Evolutionary conservation across 2,329 filamentous ascomycete genomes (phyloP).

Genomic region (Xylaria sp.): DNA sequence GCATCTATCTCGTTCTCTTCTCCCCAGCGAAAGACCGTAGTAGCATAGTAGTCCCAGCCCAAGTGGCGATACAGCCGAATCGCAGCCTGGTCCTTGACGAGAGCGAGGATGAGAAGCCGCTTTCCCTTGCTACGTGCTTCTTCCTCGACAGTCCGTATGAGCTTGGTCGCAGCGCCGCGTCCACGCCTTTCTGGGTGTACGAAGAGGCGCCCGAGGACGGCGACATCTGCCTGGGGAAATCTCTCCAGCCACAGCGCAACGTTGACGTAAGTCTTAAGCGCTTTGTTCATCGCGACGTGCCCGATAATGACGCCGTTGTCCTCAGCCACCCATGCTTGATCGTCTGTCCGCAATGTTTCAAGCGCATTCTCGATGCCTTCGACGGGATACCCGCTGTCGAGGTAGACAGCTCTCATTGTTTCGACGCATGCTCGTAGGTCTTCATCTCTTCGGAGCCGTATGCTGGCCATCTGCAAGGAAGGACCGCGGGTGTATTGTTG

Average conservation of each 20-base stretch:
- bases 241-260: slow-evolving; percentile 34
- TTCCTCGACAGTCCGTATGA: slow-evolving; percentile 35
- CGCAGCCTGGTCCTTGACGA: slow-evolving; percentile 41
- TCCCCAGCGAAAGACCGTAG: slow-evolving; percentile 35
- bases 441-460: slow-evolving; percentile 36
- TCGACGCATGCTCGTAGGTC: slow-evolving; percentile 37
- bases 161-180: slow-evolving; percentile 33
- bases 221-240: slow-evolving; percentile 23
- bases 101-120: slow-evolving; percentile 36
- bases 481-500: too few species aligned
- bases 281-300: slow-evolving; percentile 35
- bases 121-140: slow-evolving; percentile 30
- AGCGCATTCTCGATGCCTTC: slow-evolving; percentile 34
- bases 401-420: slow-evolving; percentile 37
- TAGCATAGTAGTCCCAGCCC: slow-evolving; percentile 39
- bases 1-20: slow-evolving; percentile 35
- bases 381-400: slow-evolving; percentile 40
- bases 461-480: slow-evolving; percentile 27
- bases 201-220: slow-evolving; percentile 38
- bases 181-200: slow-evolving; percentile 33
- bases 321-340: slow-evolving; percentile 38
- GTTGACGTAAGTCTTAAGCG: slow-evolving; percentile 21
- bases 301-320: slow-evolving; percentile 29
- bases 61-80: slow-evolving; percentile 39
- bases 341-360: slow-evolving; percentile 28